Conservation (phyloP, 768 basidiomycete genomes). For the Botryobasidium botryosum region DNA sequence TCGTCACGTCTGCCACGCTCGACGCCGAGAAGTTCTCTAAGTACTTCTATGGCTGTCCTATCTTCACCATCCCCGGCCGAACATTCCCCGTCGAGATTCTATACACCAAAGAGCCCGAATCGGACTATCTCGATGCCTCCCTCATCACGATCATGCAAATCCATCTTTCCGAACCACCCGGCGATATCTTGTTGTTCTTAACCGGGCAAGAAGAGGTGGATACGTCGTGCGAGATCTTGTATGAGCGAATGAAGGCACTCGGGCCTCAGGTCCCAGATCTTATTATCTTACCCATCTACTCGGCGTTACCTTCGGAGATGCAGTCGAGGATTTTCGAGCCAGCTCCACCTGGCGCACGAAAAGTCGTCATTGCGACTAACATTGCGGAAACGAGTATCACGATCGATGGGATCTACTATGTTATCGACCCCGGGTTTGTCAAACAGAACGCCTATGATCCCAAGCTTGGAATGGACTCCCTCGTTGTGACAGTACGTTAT, state of each 20-base stretch:
- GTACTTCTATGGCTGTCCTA: conserved; percentile 97
- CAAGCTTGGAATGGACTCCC: conserved; percentile 92
- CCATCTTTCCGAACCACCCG: conserved; percentile 92
- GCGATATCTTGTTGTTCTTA: conserved; percentile 90
- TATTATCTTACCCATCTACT: conserved; percentile 93
- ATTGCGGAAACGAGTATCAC: conserved; percentile 97
- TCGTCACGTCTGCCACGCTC: conserved; percentile 96
- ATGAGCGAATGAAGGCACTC: conserved; percentile 95
- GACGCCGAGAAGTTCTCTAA: conserved; percentile 99
- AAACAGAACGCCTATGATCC: conserved; percentile 99
- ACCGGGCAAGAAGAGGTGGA: conserved; percentile 99
- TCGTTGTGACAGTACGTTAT: conserved; percentile 62
- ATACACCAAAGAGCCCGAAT: conserved; percentile 98
- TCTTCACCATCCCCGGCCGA: conserved; percentile 98
- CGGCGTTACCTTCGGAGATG: conserved; percentile 92
- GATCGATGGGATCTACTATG: conserved; percentile 97
- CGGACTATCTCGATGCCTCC: conserved; percentile 93
- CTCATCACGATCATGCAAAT: conserved; percentile 99
- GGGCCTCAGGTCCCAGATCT: conserved; percentile 98
- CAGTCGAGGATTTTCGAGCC: conserved; percentile 97
- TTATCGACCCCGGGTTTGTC: conserved; percentile 95
- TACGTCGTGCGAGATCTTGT: conserved; percentile 91
- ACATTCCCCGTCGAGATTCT: conserved; percentile 96
- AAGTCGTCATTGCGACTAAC: conserved; percentile 98
- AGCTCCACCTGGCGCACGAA: conserved; percentile 93